phyloP scores from a whole-genome alignment of 352 stramenopile genomes.

The Ophiocytium majus region DNA sequence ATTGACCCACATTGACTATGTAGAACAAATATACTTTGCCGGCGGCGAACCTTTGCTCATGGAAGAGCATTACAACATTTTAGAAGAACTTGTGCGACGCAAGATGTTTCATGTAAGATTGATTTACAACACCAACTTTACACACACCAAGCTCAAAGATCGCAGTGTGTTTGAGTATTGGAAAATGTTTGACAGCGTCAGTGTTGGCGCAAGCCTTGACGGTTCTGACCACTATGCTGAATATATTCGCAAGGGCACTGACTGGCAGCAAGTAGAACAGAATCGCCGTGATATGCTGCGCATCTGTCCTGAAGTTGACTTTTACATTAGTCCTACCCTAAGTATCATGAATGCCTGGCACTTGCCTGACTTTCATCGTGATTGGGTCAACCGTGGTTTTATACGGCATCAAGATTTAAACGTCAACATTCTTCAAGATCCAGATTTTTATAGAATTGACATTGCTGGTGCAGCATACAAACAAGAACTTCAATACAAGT shows the following conservation, averaged over 20 bases:
- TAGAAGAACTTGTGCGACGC: not conserved
- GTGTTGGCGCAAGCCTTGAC: not conserved
- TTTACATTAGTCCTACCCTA: too few relatives aligned
- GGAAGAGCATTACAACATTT: not conserved
- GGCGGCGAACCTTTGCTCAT: not conserved
- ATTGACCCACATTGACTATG: not conserved
- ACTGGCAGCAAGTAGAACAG: not conserved
- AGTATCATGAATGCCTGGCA: too few relatives aligned
- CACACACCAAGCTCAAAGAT: not conserved
- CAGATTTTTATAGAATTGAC: too few relatives aligned
- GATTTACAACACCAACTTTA: constrained; percentile 12
- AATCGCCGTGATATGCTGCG: too few relatives aligned
- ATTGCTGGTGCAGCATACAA: too few relatives aligned
- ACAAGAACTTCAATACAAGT: too few relatives aligned
- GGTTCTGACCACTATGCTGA: not conserved
- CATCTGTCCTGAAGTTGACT: too few relatives aligned
- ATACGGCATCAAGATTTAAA: too few relatives aligned
- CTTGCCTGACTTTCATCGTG: too few relatives aligned
- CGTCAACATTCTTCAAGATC: too few relatives aligned
- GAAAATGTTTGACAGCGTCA: not conserved
- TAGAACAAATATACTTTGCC: not conserved
- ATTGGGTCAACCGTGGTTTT: too few relatives aligned
- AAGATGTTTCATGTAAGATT: not conserved
- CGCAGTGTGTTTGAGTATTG: not conserved
- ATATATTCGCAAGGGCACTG: not conserved